These are phyloP conservation scores for Backusella sp. DNA, from an alignment of 192 early-diverging fungal species.

Conservation along the genomic window DNA sequence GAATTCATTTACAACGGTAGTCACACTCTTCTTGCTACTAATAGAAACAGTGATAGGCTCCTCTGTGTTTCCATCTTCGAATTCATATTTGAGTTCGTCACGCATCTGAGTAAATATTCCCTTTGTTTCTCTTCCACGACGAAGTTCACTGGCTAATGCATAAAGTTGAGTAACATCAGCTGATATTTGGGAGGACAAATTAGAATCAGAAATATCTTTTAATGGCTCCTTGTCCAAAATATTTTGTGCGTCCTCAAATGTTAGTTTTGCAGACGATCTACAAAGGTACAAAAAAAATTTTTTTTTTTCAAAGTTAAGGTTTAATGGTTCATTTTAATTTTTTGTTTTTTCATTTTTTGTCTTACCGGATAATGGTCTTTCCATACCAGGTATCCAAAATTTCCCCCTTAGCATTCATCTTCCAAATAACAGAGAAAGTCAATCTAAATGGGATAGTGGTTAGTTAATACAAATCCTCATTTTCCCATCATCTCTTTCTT, in stretches of 20 bases:
- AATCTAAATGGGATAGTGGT: constrained; percentile 40
- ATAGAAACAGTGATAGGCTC: constrained; percentile 1
- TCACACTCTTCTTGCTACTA: background rate
- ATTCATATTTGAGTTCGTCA: constrained; percentile 15
- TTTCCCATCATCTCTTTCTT: background rate
- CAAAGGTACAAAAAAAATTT: constrained; percentile 54
- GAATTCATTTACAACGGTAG: constrained; percentile 85
- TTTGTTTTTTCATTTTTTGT: background rate
- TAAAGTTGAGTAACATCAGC: background rate
- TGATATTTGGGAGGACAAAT: background rate
- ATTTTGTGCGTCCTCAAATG: constrained; percentile 50
- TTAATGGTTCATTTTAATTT: background rate
- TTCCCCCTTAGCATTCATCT: constrained; percentile 81
- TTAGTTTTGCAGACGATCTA: constrained; percentile 79
- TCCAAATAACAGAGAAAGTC: constrained; percentile 95
- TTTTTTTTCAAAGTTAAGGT: background rate
- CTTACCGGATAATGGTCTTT: constrained; percentile 83
- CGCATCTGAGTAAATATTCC: constrained; percentile 9
- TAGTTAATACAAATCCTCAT: background rate
- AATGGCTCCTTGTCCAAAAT: constrained; percentile 11
- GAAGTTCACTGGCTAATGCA: background rate
- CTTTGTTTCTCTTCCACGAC: background rate
- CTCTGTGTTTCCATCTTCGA: constrained; percentile 4
- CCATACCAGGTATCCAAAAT: constrained; percentile 74
- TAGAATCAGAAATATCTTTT: background rate